phyloP scores from a whole-genome alignment of 2,329 filamentous ascomycete genomes.

The Aureobasidium subglaciale region DNA sequence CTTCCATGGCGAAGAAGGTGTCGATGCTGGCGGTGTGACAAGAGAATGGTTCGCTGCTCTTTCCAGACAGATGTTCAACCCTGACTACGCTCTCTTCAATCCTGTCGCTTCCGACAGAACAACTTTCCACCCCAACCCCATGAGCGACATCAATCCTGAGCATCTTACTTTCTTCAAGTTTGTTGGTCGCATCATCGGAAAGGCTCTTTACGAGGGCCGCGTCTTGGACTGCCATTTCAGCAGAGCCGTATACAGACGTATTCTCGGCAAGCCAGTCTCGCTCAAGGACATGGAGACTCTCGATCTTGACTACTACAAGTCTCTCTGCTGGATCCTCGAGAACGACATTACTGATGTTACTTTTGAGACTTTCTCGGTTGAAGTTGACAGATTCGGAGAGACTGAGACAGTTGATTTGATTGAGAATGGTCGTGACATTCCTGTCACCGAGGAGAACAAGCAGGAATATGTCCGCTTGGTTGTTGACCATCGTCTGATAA shows the following conservation, averaged over 20 bases:
- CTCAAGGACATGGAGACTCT: slow-evolving; percentile 99
- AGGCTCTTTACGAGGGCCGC: slow-evolving; percentile 91
- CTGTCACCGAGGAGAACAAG: slow-evolving; percentile 97
- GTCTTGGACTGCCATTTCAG: slow-evolving; percentile 98
- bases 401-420: slow-evolving; percentile 81
- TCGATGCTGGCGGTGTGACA: slow-evolving; percentile 94
- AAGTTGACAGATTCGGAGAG: slow-evolving; percentile 89
- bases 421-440: slow-evolving; percentile 79
- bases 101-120: slow-evolving; percentile 95
- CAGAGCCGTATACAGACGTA: slow-evolving; percentile 95
- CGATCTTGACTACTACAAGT: slow-evolving; percentile 98
- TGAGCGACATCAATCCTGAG: slow-evolving; percentile 89
- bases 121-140: slow-evolving; percentile 95
- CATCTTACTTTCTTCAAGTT: slow-evolving; percentile 99
- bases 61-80: slow-evolving; percentile 96
- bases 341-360: slow-evolving; percentile 98
- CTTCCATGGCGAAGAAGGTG: slow-evolving; percentile 94
- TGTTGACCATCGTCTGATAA: slow-evolving; percentile 86
- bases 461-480: slow-evolving; percentile 93
- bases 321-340: slow-evolving; percentile 93
- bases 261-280: slow-evolving; percentile 87
- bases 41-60: slow-evolving; percentile 99
- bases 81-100: slow-evolving; percentile 92
- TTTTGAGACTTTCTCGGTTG: slow-evolving; percentile 89
- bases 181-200: slow-evolving; percentile 95